These are phyloP conservation scores for Kickxella alabastrina DNA, from an alignment of 192 early-diverging fungal species.

Conservation along the genomic window DNA sequence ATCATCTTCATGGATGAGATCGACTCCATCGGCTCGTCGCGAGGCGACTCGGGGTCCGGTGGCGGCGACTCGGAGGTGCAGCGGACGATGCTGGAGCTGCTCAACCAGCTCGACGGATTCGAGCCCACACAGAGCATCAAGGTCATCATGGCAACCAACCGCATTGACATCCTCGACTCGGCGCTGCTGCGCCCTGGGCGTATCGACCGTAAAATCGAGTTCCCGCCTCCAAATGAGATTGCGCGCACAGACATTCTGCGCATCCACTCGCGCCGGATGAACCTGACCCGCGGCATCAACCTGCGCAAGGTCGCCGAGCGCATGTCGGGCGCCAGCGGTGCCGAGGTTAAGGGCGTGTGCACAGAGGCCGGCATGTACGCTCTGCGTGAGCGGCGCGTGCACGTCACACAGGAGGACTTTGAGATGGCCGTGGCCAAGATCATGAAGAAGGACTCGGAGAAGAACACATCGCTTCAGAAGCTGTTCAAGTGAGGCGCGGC, in stretches of 20 bases:
- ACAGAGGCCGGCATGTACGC: slow-evolving; percentile 91
- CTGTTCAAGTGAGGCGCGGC: slow-evolving; percentile 82
- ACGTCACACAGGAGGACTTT: slow-evolving; percentile 99
- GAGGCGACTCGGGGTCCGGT: slow-evolving; percentile 70
- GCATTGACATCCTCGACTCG: slow-evolving; percentile 86
- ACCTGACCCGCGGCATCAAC: slow-evolving; percentile 85
- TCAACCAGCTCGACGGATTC: slow-evolving; percentile 88
- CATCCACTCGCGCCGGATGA: slow-evolving; percentile 91
- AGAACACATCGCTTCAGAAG: slow-evolving; percentile 95
- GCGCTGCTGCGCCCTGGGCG: slow-evolving; percentile 83
- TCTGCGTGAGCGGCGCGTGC: slow-evolving; percentile 91
- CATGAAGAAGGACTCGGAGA: slow-evolving; percentile 97
- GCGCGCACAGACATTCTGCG: slow-evolving; percentile 84
- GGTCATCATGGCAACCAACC: slow-evolving; percentile 90
- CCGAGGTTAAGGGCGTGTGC: slow-evolving; percentile 86
- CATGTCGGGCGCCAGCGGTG: slow-evolving; percentile 81
- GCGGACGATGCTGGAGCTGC: slow-evolving; percentile 84
- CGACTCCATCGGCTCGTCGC: slow-evolving; percentile 84
- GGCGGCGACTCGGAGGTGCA: slow-evolving; percentile 88
- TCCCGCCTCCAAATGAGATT: slow-evolving; percentile 82
- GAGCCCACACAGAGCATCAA: slow-evolving; percentile 91
- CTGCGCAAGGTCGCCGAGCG: slow-evolving; percentile 86
- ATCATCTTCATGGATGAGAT: slow-evolving; percentile 95
- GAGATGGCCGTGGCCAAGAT: slow-evolving; percentile 99
- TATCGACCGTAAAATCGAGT: slow-evolving; percentile 90